A percentile compares a stretch with the other conserved stretches of the same genome.
Conservation (phyloP, 2,329 filamentous ascomycete species). For the Helminthosporium solani region DNA sequence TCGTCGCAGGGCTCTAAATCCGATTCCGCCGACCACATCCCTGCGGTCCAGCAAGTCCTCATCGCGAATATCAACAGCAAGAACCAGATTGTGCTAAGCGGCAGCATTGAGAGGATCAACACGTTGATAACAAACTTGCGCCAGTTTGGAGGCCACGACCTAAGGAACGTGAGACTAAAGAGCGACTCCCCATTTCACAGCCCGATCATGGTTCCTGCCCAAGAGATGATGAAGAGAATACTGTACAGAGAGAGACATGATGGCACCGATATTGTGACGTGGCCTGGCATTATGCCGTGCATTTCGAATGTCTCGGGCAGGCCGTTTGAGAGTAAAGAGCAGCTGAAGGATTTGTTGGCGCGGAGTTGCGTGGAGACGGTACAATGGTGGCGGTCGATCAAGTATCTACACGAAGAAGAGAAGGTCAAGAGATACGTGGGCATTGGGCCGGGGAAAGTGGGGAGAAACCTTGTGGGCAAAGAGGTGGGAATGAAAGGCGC, state of each 20-base stretch:
- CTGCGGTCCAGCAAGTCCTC: conserved; percentile 80
- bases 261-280: conserved; percentile 67
- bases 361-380: conserved; percentile 89
- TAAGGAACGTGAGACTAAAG: conserved; percentile 80
- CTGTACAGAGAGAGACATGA: conserved; percentile 61
- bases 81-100: conserved; percentile 93
- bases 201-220: conserved; percentile 85
- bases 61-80: conserved; percentile 95
- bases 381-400: conserved; percentile 90
- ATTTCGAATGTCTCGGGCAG: conserved; percentile 83
- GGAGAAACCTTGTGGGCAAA: conserved; percentile 89
- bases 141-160: conserved; percentile 89
- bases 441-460: conserved; percentile 91
- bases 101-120: conserved; percentile 78
- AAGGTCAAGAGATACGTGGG: conserved; percentile 84
- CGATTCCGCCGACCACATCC: conserved; percentile 66
- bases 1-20: conserved; percentile 64
- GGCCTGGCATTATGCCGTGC: conserved; percentile 73
- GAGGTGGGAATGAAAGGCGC: conserved; percentile 86
- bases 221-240: conserved; percentile 68
- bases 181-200: conserved; percentile 90
- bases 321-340: conserved; percentile 70
- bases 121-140: conserved; percentile 80
- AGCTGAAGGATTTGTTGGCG: conserved; percentile 77
- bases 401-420: conserved; percentile 80